Evolutionary conservation across 352 stramenopile species (phyloP), one percentile per base, ranked within the genome.

Genomic region (Phytopythium mirpurense): DNA sequence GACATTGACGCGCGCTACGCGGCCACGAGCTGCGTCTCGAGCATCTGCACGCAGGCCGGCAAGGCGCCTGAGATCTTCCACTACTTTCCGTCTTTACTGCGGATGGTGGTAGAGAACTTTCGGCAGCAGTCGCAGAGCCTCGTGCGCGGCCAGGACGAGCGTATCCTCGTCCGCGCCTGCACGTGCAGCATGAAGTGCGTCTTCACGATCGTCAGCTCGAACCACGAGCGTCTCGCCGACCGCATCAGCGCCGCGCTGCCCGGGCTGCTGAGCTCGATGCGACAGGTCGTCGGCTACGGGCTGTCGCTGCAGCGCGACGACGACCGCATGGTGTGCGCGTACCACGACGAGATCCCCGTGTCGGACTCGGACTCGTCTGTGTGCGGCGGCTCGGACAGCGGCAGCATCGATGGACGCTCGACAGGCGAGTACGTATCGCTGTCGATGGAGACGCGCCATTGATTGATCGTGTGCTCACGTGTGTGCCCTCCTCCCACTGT

Each of bases 141-240:
- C 4, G 81, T 67, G 5, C 75, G 74, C 41, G 76, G 74, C 5
- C 63, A 88, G 19, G 80, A 83, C 29, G 79, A 95, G 23, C 74
- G 84, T 29, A 88, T 92, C 27, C 66, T 93, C 5, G 75, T 93
- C 26, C 91, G 90, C 53, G 83, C 82, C 15, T 93, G 82, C 58
- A 90, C 80, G 2, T 88, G 76, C 52, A 95, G 84, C 51, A 84
- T 95, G 70, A 91, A 93, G 63, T 95, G 84, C 63, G 72, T 92
- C 21, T 89, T 82, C 57, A 87, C 81, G 61, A 90, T 95, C 52
- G 71, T 93, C 44, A 82, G 74, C 46, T 77, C 76, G 42, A 84
- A 79, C 41, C 76, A 74, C 24, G 77, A 89, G 19, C 75, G 65
- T 6, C 66, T 90, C 21, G 56, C 36, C 5, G 78, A 85, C 42